Percentiles rank a stretch among this genome's conserved stretches.
Evolutionary conservation across 1,139 yeast species (phyloP).

Genomic region (Kurtzmaniella quercitrusa): DNA sequence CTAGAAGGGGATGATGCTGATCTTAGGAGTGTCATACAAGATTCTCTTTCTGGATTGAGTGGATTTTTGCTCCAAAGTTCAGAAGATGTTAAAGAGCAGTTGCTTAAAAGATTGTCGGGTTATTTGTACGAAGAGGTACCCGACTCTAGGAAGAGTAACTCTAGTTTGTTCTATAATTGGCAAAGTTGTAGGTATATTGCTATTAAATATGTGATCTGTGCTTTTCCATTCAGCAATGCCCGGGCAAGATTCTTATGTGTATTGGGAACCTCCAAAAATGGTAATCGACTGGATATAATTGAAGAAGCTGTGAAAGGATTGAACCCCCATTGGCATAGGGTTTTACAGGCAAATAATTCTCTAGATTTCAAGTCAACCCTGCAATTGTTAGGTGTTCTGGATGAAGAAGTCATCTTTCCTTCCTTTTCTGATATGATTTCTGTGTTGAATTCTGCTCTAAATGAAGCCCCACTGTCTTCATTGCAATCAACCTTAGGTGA

Average conservation of each 20-base stretch:
- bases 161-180: conserved; percentile 17
- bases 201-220: conserved; percentile 59
- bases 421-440: conserved; percentile 29
- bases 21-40: conserved; percentile 66
- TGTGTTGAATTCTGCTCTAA: conserved; percentile 19
- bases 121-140: conserved; percentile 23
- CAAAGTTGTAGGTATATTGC: conserved; percentile 55
- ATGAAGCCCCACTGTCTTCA: conserved; percentile 12
- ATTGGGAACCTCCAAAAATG: conserved; percentile 49
- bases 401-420: conserved; percentile 39
- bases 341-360: conserved; percentile 40
- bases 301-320: conserved; percentile 85
- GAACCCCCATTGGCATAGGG: conserved; percentile 68
- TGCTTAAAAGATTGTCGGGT: conserved; percentile 41
- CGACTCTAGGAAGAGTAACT: conserved; percentile 13
- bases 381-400: conserved; percentile 37
- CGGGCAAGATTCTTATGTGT: conserved; percentile 68
- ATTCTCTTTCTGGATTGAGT: conserved; percentile 60
- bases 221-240: conserved; percentile 66
- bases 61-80: conserved; percentile 44
- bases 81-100: conserved; percentile 27
- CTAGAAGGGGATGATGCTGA: conserved; percentile 62
- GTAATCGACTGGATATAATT: conserved; percentile 63
- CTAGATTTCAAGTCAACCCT: conserved; percentile 38
- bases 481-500: conserved; percentile 25